Percentiles rank a stretch among this genome's conserved stretches.
These are phyloP conservation scores for Salix purpurea DNA, from an alignment of 345 rosid genomes.

Conservation along the genomic window DNA sequence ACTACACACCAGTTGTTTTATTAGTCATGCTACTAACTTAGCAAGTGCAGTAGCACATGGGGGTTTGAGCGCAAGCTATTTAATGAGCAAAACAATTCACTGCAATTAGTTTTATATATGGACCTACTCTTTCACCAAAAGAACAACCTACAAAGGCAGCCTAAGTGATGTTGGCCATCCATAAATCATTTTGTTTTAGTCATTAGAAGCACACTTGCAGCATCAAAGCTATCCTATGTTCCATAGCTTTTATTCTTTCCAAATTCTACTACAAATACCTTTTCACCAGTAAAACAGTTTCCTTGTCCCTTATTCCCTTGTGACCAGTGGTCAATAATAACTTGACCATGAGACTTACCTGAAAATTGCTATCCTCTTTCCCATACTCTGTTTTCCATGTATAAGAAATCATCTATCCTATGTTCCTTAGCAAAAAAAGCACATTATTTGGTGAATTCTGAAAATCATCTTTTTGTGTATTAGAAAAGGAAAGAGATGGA, in stretches of 20 bases:
- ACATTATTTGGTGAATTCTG: not conserved
- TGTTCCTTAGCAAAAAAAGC: not conserved
- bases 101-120: not conserved
- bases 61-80: not conserved
- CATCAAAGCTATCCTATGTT: not conserved
- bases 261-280: not conserved
- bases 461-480: not conserved
- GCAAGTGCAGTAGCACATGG: not conserved
- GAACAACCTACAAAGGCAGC: not conserved
- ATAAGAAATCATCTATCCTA: no score
- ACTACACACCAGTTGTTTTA: not conserved
- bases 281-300: not conserved
- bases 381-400: no score
- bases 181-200: not conserved
- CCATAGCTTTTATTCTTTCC: not conserved
- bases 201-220: not conserved
- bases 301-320: not conserved
- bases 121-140: not conserved
- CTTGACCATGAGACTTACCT: not conserved
- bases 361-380: not conserved
- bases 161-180: not conserved
- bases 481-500: not conserved
- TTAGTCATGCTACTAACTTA: not conserved
- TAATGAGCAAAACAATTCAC: not conserved
- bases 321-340: not conserved